These are phyloP conservation scores for Populus davidiana DNA, from an alignment of 345 rosid species.

Conservation along the genomic window DNA sequence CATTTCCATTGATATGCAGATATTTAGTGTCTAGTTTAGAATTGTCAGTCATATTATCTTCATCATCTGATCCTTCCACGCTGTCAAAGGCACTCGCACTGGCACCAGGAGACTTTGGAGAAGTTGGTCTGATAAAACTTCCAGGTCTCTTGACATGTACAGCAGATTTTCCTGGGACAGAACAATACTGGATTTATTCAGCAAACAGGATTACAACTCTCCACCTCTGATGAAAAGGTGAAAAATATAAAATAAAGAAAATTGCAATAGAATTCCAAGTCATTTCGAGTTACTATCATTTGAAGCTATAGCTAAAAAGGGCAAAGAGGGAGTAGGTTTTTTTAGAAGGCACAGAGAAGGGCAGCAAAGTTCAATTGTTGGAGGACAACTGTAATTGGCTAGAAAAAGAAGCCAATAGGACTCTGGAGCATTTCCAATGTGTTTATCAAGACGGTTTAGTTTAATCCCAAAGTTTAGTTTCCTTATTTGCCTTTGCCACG, in stretches of 20 bases:
- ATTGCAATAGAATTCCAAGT: background rate
- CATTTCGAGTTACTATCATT: background rate
- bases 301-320: background rate
- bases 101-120: slow-evolving; percentile 94
- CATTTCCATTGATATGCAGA: slow-evolving; percentile 62
- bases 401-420: background rate
- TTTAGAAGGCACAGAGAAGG: background rate
- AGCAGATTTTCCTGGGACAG: slow-evolving; percentile 57
- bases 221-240: background rate
- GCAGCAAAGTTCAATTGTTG: background rate
- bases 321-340: background rate
- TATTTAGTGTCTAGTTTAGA: slow-evolving; percentile 58
- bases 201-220: background rate
- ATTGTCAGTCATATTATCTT: slow-evolving; percentile 64
- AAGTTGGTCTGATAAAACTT: slow-evolving; percentile 62
- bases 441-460: background rate
- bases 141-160: slow-evolving; percentile 60
- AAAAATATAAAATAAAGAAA: background rate
- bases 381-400: background rate
- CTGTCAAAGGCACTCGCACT: slow-evolving; percentile 95
- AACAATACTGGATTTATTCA: background rate
- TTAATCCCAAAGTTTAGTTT: background rate
- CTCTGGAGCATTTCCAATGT: background rate
- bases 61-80: slow-evolving; percentile 90
- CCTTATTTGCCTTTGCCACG: background rate